Evolutionary conservation across 1,284 basidiomycete genomes (phyloP), one percentile per base, ranked within the genome.

Genomic region (Cyathus olla): DNA sequence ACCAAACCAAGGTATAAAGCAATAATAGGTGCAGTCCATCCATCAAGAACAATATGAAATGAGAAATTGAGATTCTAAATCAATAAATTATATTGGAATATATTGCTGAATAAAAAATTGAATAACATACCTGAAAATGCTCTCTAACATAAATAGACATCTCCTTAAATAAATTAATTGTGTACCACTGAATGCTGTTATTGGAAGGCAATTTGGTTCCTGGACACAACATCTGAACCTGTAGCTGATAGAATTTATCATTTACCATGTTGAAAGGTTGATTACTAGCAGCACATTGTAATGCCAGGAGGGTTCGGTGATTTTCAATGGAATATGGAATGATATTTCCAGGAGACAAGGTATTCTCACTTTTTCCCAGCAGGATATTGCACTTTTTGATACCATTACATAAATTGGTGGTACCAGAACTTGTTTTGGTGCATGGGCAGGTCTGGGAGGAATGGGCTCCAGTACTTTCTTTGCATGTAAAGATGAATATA

Each of bases 171-270:
- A 76, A 53, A 15, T 24, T n/a, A 6, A 66, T 60, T 17, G 72
- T 59, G 56, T 78, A 71, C 15, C 51, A 42, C 3, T 66, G 67
- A n/a, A 79, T 67, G 4, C 73, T 76, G 2, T 9, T 49, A 27
- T 72, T 67, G 44, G 52, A 58, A 9, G 73, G 74, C 21, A 75
- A 6, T 2, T 35, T 29, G 10, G 68, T 70, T 22, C 68, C 68
- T 3, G 75, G 72, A 5, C 67, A 56, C 10, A 79, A 66, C 54
- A 78, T 66, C 22, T 72, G 47, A 21, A 78, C 72, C 37, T 77
- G 72, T 17, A 44, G 40, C 10, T 28, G 28, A 50, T 77, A 76
- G 28, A 69, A 66, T 26, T 66, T 51, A 63, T 79, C 72, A 15
- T n/a, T 22, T 15, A 66, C 60, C 21, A 59, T 55, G 52, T 66